Conservation (phyloP, 345 rosid species). For the Populus deltoides region DNA sequence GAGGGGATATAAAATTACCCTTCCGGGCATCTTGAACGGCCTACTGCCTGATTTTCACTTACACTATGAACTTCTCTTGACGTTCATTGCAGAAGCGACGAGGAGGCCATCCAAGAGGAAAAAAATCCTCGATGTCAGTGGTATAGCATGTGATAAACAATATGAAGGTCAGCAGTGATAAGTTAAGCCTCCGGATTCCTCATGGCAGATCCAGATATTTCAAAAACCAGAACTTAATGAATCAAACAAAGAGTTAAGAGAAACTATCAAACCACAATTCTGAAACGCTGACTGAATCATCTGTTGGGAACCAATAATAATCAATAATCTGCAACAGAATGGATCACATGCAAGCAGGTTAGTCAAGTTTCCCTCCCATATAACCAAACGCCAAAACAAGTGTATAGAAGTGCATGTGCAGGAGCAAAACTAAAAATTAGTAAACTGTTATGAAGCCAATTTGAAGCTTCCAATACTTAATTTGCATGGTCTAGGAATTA, state of each 20-base stretch:
- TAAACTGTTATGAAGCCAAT: neutral
- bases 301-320: conserved; percentile 72
- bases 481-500: conserved; percentile 48
- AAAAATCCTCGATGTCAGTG: neutral
- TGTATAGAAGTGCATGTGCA: neutral
- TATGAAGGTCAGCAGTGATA: too few relatives aligned
- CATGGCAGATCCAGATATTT: neutral
- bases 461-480: conserved; percentile 38
- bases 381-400: neutral
- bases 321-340: conserved; percentile 44
- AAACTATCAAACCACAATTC: conserved; percentile 48
- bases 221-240: neutral
- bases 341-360: conserved; percentile 1
- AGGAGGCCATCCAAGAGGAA: neutral
- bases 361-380: neutral
- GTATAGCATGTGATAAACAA: neutral
- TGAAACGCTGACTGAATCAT: conserved; percentile 47
- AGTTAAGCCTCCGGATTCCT: neutral
- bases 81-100: neutral
- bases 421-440: neutral
- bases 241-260: neutral
- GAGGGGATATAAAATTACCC: neutral
- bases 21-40: neutral
- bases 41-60: conserved; percentile 2
- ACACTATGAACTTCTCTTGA: neutral